These are phyloP conservation scores for Calonectria crousiana DNA, from an alignment of 2,329 filamentous ascomycete genomes.

Conservation along the genomic window DNA sequence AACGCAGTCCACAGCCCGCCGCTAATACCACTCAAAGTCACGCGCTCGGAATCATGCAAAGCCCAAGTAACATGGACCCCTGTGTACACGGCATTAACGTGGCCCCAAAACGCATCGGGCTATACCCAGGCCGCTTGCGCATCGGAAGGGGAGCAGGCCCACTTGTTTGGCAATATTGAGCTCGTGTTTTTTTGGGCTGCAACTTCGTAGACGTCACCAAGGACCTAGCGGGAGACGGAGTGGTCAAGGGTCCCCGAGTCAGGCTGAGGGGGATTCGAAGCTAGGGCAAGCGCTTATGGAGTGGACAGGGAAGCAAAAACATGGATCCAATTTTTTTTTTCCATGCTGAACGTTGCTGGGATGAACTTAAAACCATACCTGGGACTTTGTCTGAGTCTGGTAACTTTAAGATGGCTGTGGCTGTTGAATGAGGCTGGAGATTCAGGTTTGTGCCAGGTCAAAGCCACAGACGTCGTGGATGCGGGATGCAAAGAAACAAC, in stretches of 20 bases:
- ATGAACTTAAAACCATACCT: not conserved
- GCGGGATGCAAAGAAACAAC: not conserved
- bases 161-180: not conserved
- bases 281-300: not conserved
- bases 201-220: slow-evolving; percentile 6
- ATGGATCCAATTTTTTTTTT: not conserved
- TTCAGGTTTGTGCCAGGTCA: not conserved
- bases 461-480: slow-evolving; percentile 6
- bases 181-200: slow-evolving; percentile 5
- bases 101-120: not conserved
- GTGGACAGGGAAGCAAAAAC: not conserved
- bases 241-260: not conserved
- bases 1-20: not conserved
- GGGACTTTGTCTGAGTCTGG: not conserved
- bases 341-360: not conserved
- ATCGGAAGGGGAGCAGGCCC: slow-evolving; percentile 2
- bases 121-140: not conserved
- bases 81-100: not conserved
- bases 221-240: not conserved
- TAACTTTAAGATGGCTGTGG: not conserved
- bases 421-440: slow-evolving; percentile 1
- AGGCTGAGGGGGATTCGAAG: not conserved
- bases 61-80: not conserved
- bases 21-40: not conserved
- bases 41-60: not conserved